Evolutionary conservation across 179 eudicot genomes (phyloP), one percentile per base, ranked within the genome.

Genomic region (Silene noctiflora): DNA sequence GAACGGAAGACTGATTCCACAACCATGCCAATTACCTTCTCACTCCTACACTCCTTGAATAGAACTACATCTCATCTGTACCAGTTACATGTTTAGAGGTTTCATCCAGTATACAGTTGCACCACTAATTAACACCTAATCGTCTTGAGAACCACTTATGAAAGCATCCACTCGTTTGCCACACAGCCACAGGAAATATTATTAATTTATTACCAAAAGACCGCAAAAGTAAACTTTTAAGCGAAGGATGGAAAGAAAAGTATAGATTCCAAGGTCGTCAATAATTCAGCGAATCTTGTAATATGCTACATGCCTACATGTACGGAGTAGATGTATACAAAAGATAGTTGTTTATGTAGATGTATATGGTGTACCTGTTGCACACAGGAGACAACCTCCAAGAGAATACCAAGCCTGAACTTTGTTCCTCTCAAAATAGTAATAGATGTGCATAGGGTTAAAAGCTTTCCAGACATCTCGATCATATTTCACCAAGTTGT

Each of bases 301-400:
- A 51, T 13, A 33, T 69, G 20, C 22, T n/a, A 29, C 60, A 56
- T 16, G n/a, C n/a, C n/a, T n/a, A n/a, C n/a, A n/a, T 16, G 20
- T 56, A 56, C 60, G 9, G 60, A 56, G 21, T 56, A 56, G 4
- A 63, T 39, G 73, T 46, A 19, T 11, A 53, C 53, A 62, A 33
- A 63, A 69, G 68, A 51, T 6, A 22, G 62, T 27, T 67, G 33
- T 59, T 19, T n/a, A 48, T 4, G 20, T 22, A 56, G 64, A 74
- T 33, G 78, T 67, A 19, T 86, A 21, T 85, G 25, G 48, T 72
- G 55, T 73, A 95, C 99, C 99, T 85, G 99, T 93, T 73, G 88
- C 99, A 85, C 98, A 91, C 22, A 95, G 85, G 73, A 95, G 84
- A 81, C 99, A 95, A 73, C 99, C 99, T 75, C 98, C 99, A 71